Evolutionary conservation across 352 stramenopile genomes (phyloP), one percentile per base, ranked within the genome.

Genomic region (Phytophthora ohioensis): DNA sequence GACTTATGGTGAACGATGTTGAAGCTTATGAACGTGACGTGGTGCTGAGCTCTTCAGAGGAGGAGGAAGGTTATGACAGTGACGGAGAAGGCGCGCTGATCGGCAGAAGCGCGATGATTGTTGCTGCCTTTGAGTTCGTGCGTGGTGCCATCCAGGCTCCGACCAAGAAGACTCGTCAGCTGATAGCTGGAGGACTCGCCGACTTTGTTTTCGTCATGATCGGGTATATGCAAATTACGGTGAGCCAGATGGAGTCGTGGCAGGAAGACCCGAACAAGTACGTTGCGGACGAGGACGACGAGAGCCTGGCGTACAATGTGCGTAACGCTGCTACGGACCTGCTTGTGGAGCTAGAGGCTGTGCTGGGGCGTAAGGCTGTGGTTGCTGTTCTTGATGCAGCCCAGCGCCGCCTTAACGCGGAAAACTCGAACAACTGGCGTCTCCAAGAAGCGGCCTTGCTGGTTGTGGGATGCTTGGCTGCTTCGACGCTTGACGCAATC

Each of bases 231-330:
- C 86, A 94, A 52, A 95, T 95, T 59, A 92, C 86, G 1, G 65
- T 75, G 51, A 82, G 81, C 54, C 88, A 95, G 63, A 84, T 90
- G 73, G 76, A 90, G 58, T 81, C 78, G 42, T 95, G 88, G 88
- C 69, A 85, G 35, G 88, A 93, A 12, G 84, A 94, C 52, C 84
- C 88, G 35, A 94, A 95, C 73, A 88, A 92, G 69, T 95, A 94
- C 67, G 80, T 95, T 13, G 86, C 86, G 0, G 88, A 95, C 49
- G 88, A 95, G 73, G 88, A 95, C 60, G 88, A 95, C 65, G 85
- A 94, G 56, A 92, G 85, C 38, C 64, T 92, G n/a, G 67, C 84
- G 47, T 92, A 92, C 69, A 94, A 85, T 62, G 80, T 94, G 13
- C 88, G 88, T 34, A 93, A 91, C 47, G 84, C 84, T 48, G 86